Percentiles rank a stretch among this genome's conserved stretches.
phyloP scores from a whole-genome alignment of 1,139 yeast species.

The Lodderomyces margitis region DNA sequence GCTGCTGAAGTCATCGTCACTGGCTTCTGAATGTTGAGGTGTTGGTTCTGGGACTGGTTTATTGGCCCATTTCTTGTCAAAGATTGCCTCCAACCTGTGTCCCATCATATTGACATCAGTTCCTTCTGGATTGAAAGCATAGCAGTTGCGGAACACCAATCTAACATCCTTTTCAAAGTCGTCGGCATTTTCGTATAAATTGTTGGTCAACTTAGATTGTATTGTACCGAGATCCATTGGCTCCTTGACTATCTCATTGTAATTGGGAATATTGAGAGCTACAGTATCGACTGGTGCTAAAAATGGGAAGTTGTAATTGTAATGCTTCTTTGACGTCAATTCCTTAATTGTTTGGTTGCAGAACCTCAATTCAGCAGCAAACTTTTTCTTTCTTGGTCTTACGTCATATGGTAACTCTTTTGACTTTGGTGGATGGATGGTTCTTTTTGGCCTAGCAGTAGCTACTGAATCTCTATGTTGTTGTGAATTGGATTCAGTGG shows the following conservation, averaged over 20 bases:
- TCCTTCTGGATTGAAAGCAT: slow-evolving; percentile 90
- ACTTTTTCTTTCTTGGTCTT: slow-evolving; percentile 89
- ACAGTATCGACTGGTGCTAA: slow-evolving; percentile 94
- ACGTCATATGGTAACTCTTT: slow-evolving; percentile 89
- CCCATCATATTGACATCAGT: slow-evolving; percentile 97
- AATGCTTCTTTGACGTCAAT: slow-evolving; percentile 77
- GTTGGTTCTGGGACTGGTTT: slow-evolving; percentile 75
- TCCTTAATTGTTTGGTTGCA: slow-evolving; percentile 84
- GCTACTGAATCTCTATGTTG: slow-evolving; percentile 39
- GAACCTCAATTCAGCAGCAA: slow-evolving; percentile 84
- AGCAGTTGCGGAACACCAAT: slow-evolving; percentile 84
- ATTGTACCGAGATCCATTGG: slow-evolving; percentile 97
- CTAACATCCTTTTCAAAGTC: slow-evolving; percentile 83
- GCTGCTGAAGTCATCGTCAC: slow-evolving; percentile 42
- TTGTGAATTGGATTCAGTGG: slow-evolving; percentile 3
- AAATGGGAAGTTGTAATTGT: slow-evolving; percentile 83
- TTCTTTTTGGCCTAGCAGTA: slow-evolving; percentile 80
- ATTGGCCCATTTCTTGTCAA: slow-evolving; percentile 86
- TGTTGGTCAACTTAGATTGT: slow-evolving; percentile 74
- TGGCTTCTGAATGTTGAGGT: slow-evolving; percentile 36
- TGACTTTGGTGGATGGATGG: slow-evolving; percentile 94
- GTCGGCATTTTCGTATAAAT: slow-evolving; percentile 85
- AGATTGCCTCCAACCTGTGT: slow-evolving; percentile 79
- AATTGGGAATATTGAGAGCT: slow-evolving; percentile 88
- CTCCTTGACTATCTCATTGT: slow-evolving; percentile 75